Percentiles rank a stretch among this genome's conserved stretches.
Conservation (phyloP, 371 early-diverging fungal species). For the Mortierella sp. region DNA sequence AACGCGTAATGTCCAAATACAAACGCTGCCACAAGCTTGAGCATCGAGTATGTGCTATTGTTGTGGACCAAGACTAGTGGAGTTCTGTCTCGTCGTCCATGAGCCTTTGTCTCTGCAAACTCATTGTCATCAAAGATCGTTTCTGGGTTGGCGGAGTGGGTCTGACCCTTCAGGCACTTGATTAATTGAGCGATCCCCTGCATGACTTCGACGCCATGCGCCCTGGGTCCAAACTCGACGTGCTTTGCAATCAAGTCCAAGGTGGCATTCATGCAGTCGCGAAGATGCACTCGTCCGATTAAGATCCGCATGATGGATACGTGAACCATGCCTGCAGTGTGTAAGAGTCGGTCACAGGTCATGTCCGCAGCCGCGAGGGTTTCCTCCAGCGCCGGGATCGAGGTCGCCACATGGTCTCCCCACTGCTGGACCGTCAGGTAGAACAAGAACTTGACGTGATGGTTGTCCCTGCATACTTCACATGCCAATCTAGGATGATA, state of each 20-base stretch:
- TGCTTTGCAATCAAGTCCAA: conserved; percentile 39
- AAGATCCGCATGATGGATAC: conserved; percentile 37
- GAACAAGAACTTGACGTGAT: conserved; percentile 50
- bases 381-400: conserved; percentile 46
- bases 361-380: conserved; percentile 38
- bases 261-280: conserved; percentile 36
- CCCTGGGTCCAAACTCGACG: conserved; percentile 46
- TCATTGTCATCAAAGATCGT: conserved; percentile 49
- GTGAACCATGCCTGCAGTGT: conserved; percentile 50
- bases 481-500: conserved; percentile 38
- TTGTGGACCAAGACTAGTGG: conserved; percentile 8
- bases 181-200: conserved; percentile 42
- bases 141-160: conserved; percentile 28
- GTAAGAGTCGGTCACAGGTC: conserved; percentile 48
- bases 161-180: conserved; percentile 41
- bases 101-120: conserved; percentile 24
- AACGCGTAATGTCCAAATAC: conserved; percentile 40
- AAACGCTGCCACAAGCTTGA: conserved; percentile 48
- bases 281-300: conserved; percentile 31
- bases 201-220: conserved; percentile 47
- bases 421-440: conserved; percentile 48
- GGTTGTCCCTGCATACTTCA: conserved; percentile 16
- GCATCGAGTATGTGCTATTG: conserved; percentile 47
- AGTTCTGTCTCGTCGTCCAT: conserved; percentile 11
- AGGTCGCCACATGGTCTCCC: conserved; percentile 47